Evolutionary conservation across 1,139 yeast genomes (phyloP).

Genomic region (Nakaseomyces kungkrabaensis): DNA sequence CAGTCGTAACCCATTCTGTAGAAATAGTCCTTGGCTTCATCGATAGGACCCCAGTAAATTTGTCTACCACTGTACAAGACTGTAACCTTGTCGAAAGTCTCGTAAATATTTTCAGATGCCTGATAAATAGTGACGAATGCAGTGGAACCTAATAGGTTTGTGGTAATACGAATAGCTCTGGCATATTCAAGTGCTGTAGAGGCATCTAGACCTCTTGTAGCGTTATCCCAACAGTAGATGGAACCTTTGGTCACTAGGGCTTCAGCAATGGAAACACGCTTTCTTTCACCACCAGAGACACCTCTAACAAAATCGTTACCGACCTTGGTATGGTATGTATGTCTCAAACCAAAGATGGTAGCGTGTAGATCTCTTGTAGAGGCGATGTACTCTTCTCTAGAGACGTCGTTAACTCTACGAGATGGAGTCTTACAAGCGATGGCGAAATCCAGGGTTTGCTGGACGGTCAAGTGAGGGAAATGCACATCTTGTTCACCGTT

Average conservation of each 20-base stretch:
- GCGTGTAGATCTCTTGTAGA: constrained; percentile 40
- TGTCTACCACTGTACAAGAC: constrained; percentile 38
- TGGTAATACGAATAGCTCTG: constrained; percentile 35
- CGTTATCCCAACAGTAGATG: constrained; percentile 53
- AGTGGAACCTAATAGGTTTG: constrained; percentile 32
- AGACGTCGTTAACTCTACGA: constrained; percentile 32
- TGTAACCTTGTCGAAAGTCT: constrained; percentile 37
- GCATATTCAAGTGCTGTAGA: constrained; percentile 46
- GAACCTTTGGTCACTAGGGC: constrained; percentile 42
- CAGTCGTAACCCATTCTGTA: constrained; percentile 42
- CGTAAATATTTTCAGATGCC: constrained; percentile 40
- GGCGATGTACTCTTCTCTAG: constrained; percentile 40
- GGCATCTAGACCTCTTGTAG: constrained; percentile 53
- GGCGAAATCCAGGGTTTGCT: constrained; percentile 39
- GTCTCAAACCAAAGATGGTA: constrained; percentile 48
- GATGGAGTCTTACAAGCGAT: constrained; percentile 35
- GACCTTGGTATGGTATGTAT: constrained; percentile 59
- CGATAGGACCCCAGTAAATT: constrained; percentile 35
- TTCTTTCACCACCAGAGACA: constrained; percentile 79
- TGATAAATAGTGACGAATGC: constrained; percentile 39
- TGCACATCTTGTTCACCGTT: constrained; percentile 46
- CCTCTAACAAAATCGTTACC: constrained; percentile 69
- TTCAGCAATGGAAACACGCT: constrained; percentile 69
- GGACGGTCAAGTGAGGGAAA: constrained; percentile 44
- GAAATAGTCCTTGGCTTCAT: constrained; percentile 38